Conservation (phyloP, 768 basidiomycete species). For the Mycena vulgaris region DNA sequence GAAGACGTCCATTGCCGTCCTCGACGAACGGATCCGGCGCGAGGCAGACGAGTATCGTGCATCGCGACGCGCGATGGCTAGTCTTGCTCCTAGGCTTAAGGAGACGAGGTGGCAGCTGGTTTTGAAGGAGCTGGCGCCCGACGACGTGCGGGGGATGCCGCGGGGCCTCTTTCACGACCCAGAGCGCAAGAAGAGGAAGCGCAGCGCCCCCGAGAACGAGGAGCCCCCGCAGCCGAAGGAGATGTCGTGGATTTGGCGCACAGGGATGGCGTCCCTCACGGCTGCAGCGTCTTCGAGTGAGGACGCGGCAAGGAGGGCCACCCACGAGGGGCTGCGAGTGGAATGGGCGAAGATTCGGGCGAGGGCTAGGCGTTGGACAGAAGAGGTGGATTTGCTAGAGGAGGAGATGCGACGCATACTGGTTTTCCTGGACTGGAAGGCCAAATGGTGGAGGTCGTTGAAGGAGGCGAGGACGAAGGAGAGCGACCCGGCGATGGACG, state of each 20-base stretch:
- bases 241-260: conserved; percentile 10
- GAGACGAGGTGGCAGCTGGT: not conserved
- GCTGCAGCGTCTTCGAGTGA: not conserved
- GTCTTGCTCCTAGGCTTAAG: not conserved
- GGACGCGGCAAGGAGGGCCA: not conserved
- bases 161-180: not conserved
- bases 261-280: not conserved
- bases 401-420: not conserved
- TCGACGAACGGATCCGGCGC: not conserved
- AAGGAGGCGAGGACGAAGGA: not conserved
- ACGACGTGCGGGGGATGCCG: not conserved
- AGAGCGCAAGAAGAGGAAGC: conserved; percentile 1
- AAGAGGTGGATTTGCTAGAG: not conserved
- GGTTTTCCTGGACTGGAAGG: not conserved
- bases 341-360: not conserved
- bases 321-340: not conserved
- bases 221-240: not conserved
- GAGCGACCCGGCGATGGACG: not conserved
- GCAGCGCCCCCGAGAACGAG: not conserved
- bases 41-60: not conserved
- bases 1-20: not conserved
- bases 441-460: not conserved
- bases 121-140: not conserved
- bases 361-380: not conserved
- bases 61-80: not conserved